Conservation (phyloP, 2,329 filamentous ascomycete species). For the Celoporthe dispersa region DNA sequence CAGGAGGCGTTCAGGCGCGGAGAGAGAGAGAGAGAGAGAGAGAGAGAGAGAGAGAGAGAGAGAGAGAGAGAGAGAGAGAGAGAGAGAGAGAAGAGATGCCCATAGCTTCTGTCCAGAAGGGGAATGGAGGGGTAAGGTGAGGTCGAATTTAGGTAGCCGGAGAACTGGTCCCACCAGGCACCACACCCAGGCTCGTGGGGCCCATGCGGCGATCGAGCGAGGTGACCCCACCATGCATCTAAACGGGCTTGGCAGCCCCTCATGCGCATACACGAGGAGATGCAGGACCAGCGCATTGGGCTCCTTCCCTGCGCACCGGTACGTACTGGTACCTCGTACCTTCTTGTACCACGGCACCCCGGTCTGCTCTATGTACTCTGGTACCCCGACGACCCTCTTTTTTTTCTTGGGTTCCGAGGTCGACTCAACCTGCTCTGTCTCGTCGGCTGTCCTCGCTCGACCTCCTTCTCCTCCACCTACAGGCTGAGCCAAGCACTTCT, state of each 20-base stretch:
- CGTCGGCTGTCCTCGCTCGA: not conserved
- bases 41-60: too few species aligned
- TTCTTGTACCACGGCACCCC: too few species aligned
- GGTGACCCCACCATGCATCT: slow-evolving; percentile 5
- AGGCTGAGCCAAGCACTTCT: not conserved
- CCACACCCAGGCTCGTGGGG: not conserved
- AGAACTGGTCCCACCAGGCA: not conserved
- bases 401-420: not conserved
- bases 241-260: slow-evolving; percentile 4
- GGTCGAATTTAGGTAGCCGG: slow-evolving; percentile 19
- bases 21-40: not conserved
- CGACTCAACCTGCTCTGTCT: not conserved
- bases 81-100: not conserved
- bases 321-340: not conserved
- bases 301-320: not conserved
- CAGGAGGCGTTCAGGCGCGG: not conserved
- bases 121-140: slow-evolving; percentile 14
- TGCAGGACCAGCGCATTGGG: not conserved
- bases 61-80: not conserved
- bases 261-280: slow-evolving; percentile 7
- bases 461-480: not conserved
- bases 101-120: slow-evolving; percentile 1
- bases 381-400: not conserved
- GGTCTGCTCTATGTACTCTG: not conserved
- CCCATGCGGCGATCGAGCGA: not conserved